Evolutionary conservation across 1,139 yeast species (phyloP), one percentile per base, ranked within the genome.

Genomic region (Pneumocystis oryctolagi): DNA sequence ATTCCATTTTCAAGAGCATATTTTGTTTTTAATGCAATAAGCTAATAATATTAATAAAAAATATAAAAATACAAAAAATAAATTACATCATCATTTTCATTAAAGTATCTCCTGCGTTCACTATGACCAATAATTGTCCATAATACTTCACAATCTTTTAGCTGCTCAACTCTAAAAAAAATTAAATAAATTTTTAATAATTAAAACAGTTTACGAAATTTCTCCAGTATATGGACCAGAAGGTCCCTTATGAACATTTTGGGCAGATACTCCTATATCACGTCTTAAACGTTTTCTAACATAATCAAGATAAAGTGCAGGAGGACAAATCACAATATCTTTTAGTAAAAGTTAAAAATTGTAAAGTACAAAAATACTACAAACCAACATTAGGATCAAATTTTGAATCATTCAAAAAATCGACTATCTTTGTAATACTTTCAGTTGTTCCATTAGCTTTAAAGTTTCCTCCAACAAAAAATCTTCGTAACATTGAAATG

Each of bases 211-310:
- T 61, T 65, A 65, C 63, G 95, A 85, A 74, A 87, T 84, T 80
- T 94, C 99, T 76, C 99, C 99, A 68, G 98, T 92, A 87, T 75
- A 92, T 67, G 99, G 98, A 79, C 99, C 98, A 65, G 90, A 82
- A 68, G 84, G 84, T 82, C 89, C 88, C 76, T 80, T 78, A 78
- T 83, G 90, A 68, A 89, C 83, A 79, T 92, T 90, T 81, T 92
- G 98, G 66, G 95, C 96, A 75, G 94, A 84, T 66, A 92, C 81
- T 65, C 80, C 79, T 67, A 94, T 89, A 70, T 84, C 87, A 65
- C 76, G 71, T 77, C 84, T 88, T 74, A 82, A 82, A 79, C 84
- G 84, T 66, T 82, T 82, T 71, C 82, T 85, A 65, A 97, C 85
- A 76, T 83, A 83, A 67, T 82, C 80, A 70, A 92, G 77, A 84